These are phyloP conservation scores for Boechera retrofracta DNA, from an alignment of 345 rosid species.

Conservation along the genomic window DNA sequence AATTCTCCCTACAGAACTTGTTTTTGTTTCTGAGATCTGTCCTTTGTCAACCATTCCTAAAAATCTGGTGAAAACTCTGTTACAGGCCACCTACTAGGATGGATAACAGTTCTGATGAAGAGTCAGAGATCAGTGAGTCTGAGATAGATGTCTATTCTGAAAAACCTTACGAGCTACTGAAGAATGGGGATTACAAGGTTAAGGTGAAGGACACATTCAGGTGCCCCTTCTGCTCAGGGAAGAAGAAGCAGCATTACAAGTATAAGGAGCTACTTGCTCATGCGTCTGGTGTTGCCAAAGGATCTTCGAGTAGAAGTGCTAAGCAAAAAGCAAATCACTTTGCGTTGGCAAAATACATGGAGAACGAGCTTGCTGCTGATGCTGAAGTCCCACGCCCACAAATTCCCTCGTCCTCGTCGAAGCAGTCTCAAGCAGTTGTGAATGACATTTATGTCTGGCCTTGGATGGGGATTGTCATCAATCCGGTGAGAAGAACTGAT, in stretches of 20 bases:
- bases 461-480: slow-evolving; percentile 76
- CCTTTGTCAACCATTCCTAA: neutral
- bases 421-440: slow-evolving; percentile 35
- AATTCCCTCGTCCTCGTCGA: slow-evolving; percentile 1
- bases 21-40: slow-evolving; percentile 6
- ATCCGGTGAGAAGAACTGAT: slow-evolving; percentile 44
- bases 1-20: neutral
- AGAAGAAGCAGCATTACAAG: slow-evolving; percentile 87
- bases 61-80: neutral
- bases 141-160: slow-evolving; percentile 65
- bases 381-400: slow-evolving; percentile 42
- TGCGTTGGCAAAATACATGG: slow-evolving; percentile 72
- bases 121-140: slow-evolving; percentile 82
- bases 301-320: slow-evolving; percentile 72
- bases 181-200: slow-evolving; percentile 60
- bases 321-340: slow-evolving; percentile 79
- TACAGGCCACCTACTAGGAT: slow-evolving; percentile 46
- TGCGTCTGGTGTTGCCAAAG: slow-evolving; percentile 86
- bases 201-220: slow-evolving; percentile 63
- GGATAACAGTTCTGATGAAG: slow-evolving; percentile 69
- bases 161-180: slow-evolving; percentile 63
- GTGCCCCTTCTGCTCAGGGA: slow-evolving; percentile 89
- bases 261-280: slow-evolving; percentile 80
- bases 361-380: slow-evolving; percentile 63
- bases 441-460: slow-evolving; percentile 74